These are phyloP conservation scores for Populus hybrid DNA, from an alignment of 441 rosid genomes.

Conservation along the genomic window DNA sequence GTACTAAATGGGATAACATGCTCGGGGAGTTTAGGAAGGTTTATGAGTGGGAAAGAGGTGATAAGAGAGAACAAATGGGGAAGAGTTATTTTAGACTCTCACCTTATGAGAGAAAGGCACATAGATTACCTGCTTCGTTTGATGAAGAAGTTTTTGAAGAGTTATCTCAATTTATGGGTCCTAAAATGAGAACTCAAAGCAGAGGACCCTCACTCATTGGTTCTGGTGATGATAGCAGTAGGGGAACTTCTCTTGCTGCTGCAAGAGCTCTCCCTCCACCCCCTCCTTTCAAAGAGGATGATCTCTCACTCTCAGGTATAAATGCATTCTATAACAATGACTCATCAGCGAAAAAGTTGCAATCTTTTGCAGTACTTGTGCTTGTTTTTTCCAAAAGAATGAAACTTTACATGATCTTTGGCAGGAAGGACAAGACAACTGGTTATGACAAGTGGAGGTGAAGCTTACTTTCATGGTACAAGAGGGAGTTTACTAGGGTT, in stretches of 20 bases:
- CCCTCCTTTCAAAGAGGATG: slow-evolving; percentile 60
- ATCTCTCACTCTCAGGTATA: slow-evolving; percentile 37
- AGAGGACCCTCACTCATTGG: slow-evolving; percentile 26
- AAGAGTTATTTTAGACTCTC: slow-evolving; percentile 93
- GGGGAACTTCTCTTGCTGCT: slow-evolving; percentile 18
- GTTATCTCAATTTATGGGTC: slow-evolving; percentile 83
- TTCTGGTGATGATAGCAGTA: slow-evolving; percentile 29
- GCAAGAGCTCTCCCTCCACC: slow-evolving; percentile 53
- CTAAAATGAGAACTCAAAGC: slow-evolving; percentile 60
- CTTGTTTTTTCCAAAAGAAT: slow-evolving; percentile 6
- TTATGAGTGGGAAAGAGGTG: slow-evolving; percentile 88
- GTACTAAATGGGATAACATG: slow-evolving; percentile 99
- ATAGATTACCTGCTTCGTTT: slow-evolving; percentile 88
- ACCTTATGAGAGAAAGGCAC: slow-evolving; percentile 79
- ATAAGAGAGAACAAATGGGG: slow-evolving; percentile 62
- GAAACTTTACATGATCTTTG: not conserved
- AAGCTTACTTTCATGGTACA: slow-evolving; percentile 31
- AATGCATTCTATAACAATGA: not conserved
- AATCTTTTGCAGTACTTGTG: not conserved
- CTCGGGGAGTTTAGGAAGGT: slow-evolving; percentile 95
- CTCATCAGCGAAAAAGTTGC: not conserved
- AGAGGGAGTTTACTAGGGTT: slow-evolving; percentile 51
- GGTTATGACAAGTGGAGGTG: slow-evolving; percentile 42
- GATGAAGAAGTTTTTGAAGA: slow-evolving; percentile 95
- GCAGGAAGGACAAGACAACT: slow-evolving; percentile 63